phyloP scores from a whole-genome alignment of 2,329 filamentous ascomycete species.

The Microcyclospora tardicrescens region DNA sequence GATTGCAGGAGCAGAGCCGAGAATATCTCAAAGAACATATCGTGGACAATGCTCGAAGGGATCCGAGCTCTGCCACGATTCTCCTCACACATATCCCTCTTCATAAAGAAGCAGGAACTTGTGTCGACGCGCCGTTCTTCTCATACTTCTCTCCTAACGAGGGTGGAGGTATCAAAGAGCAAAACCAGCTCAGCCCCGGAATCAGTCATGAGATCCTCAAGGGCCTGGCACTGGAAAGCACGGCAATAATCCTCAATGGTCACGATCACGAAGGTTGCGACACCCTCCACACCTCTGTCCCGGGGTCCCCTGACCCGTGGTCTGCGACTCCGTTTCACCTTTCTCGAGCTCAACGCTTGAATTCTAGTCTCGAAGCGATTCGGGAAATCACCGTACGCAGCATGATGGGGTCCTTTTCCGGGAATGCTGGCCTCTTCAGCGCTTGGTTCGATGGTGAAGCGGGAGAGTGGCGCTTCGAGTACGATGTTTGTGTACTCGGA shows the following conservation, averaged over 20 bases:
- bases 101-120: slow-evolving; percentile 69
- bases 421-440: slow-evolving; percentile 77
- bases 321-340: slow-evolving; percentile 7
- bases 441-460: slow-evolving; percentile 69
- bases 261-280: slow-evolving; percentile 96
- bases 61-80: slow-evolving; percentile 49
- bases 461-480: slow-evolving; percentile 73
- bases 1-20: slow-evolving; percentile 66
- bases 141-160: slow-evolving; percentile 54
- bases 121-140: slow-evolving; percentile 74
- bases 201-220: slow-evolving; percentile 61
- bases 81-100: slow-evolving; percentile 86
- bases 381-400: slow-evolving; percentile 87
- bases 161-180: slow-evolving; percentile 65
- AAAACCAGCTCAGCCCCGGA: slow-evolving; percentile 72
- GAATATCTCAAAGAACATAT: slow-evolving; percentile 50
- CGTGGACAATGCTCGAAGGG: slow-evolving; percentile 6
- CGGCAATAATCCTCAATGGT: slow-evolving; percentile 73
- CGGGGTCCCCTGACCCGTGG: slow-evolving; percentile 9
- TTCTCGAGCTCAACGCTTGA: slow-evolving; percentile 3
- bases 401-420: slow-evolving; percentile 97
- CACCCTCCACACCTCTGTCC: slow-evolving; percentile 57
- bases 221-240: slow-evolving; percentile 54
- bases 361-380: slow-evolving; percentile 42
- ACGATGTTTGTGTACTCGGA: slow-evolving; percentile 64